Evolutionary conservation across 2,329 filamentous ascomycete species (phyloP).

Genomic region (Ascochyta fabae): DNA sequence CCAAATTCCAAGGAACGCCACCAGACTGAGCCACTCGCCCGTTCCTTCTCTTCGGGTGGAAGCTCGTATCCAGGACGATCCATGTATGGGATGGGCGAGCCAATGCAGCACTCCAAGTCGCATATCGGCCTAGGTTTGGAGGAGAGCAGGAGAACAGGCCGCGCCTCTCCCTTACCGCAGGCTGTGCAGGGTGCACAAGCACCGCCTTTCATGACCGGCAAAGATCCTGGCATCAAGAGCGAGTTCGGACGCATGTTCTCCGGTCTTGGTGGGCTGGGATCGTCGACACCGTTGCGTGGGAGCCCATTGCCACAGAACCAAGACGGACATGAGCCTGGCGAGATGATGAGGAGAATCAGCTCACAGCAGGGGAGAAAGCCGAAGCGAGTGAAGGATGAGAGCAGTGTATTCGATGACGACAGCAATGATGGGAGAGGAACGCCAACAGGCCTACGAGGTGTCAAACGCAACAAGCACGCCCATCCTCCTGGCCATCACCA

Average conservation of each 20-base stretch:
- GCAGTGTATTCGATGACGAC: conserved; percentile 69
- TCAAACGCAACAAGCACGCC: conserved; percentile 65
- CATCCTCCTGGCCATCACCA: conserved; percentile 63
- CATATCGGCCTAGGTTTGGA: conserved; percentile 76
- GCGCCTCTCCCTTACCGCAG: conserved; percentile 87
- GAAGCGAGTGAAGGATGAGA: conserved; percentile 79
- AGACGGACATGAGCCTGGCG: conserved; percentile 40
- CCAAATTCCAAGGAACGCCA: conserved; percentile 44
- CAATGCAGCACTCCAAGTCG: conserved; percentile 66
- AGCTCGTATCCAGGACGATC: conserved; percentile 32
- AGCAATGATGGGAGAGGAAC: conserved; percentile 68
- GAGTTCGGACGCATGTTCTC: conserved; percentile 96
- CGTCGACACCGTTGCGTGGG: conserved; percentile 60
- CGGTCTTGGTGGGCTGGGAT: conserved; percentile 77
- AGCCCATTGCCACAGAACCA: conserved; percentile 55
- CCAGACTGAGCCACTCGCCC: conserved; percentile 42
- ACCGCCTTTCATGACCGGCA: conserved; percentile 76
- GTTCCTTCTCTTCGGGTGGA: conserved; percentile 45
- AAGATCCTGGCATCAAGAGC: conserved; percentile 89
- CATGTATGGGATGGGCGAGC: conserved; percentile 56
- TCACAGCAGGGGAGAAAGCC: conserved; percentile 47
- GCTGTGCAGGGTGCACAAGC: conserved; percentile 91
- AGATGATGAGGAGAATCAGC: conserved; percentile 44
- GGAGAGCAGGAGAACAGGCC: conserved; percentile 79
- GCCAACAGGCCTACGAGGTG: conserved; percentile 67